Evolutionary conservation across 2,329 filamentous ascomycete species (phyloP).

Genomic region (Lecanicillium sp.): DNA sequence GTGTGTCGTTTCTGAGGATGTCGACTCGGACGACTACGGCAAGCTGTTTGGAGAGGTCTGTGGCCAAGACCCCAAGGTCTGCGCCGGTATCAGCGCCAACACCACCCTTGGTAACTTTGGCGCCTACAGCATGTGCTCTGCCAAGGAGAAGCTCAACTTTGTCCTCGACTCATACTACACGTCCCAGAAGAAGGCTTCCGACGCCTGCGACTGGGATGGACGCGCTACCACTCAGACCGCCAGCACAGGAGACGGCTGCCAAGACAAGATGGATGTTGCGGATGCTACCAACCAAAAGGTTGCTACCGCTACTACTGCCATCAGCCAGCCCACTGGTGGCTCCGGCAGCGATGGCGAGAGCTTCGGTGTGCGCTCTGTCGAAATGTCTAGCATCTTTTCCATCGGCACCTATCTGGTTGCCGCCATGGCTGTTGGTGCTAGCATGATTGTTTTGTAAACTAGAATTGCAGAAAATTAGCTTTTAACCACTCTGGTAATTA

Average conservation of each 20-base stretch:
- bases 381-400: slow-evolving; percentile 16
- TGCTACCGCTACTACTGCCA: slow-evolving; percentile 34
- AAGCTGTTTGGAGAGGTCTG: slow-evolving; percentile 70
- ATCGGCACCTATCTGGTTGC: slow-evolving; percentile 44
- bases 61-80: slow-evolving; percentile 45
- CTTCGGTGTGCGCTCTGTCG: slow-evolving; percentile 27
- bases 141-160: slow-evolving; percentile 63
- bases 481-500: not conserved
- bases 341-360: slow-evolving; percentile 19
- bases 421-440: slow-evolving; percentile 28
- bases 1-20: slow-evolving; percentile 56
- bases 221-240: slow-evolving; percentile 48
- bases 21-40: slow-evolving; percentile 51
- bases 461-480: not conserved
- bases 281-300: slow-evolving; percentile 44
- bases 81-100: slow-evolving; percentile 61
- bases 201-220: slow-evolving; percentile 65
- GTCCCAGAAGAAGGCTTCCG: slow-evolving; percentile 39
- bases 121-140: slow-evolving; percentile 68
- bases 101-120: slow-evolving; percentile 62
- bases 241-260: slow-evolving; percentile 44
- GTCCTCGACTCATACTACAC: slow-evolving; percentile 36
- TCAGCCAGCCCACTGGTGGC: slow-evolving; percentile 20
- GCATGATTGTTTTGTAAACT: slow-evolving; percentile 36
- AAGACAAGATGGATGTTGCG: slow-evolving; percentile 50